Evolutionary conservation across 108 stramenopile species (phyloP), one percentile per base, ranked within the genome.

Genomic region (Thalassiosira profunda): DNA sequence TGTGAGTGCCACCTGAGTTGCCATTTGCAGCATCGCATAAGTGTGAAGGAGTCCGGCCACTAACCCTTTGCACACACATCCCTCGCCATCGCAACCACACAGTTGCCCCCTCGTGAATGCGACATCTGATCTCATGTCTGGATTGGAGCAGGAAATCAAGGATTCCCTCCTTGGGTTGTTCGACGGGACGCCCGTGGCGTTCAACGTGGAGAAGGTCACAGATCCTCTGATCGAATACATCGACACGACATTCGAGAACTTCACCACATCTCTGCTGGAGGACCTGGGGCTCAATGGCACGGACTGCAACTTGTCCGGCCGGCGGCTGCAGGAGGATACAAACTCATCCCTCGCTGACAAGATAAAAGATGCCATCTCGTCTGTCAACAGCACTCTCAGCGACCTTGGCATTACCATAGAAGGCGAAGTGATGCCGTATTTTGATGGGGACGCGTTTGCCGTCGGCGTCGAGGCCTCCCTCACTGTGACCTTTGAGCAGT

Each of bases 181-280:
- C n/a, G n/a, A n/a, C n/a, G 54, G 3, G 26, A 3, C 31, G 1
- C 35, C 18, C 29, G 18, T 45, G 43, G 18, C 2, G 3, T 20
- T 56, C 12, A 20, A 56, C 54, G 21, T 30, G 17, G 54, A 56
- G 35, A 34, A 56, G 21, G 11, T 34, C 15, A 56, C n/a, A 56
- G 11, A 56, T 21, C 54, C 54, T 56, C 54, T 56, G n/a, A 15
- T 56, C 35, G 28, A 12, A 2, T 56, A 56, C 54, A 28, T 56
- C 54, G 37, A 56, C 54, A 56, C 11, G 54, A 56, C 54, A 28
- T 5, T 56, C 35, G 21, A 15, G 3, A 8, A 56, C 26, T 56
- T 56, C 28, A 20, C 54, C 23, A 28, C 35, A 37, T 12, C 11
- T 31, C 20, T 56, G 25, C 18, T 31, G 21, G 12, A 28, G 18